These are phyloP conservation scores for Diaporthe longicolla DNA, from an alignment of 2,329 filamentous ascomycete species.

Conservation along the genomic window DNA sequence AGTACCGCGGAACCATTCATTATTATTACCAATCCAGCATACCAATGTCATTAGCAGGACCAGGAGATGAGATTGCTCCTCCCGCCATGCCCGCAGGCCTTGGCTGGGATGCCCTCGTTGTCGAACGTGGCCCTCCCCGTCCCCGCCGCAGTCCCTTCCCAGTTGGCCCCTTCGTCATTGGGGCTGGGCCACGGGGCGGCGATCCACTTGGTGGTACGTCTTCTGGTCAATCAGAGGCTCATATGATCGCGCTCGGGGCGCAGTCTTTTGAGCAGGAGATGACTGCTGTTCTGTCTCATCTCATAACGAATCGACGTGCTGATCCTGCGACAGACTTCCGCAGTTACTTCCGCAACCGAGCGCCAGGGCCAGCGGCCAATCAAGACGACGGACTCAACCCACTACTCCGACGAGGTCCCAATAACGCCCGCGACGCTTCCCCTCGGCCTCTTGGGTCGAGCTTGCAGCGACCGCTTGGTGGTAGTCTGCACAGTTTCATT, in stretches of 20 bases:
- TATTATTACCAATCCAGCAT: constrained; percentile 17
- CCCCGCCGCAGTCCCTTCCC: constrained; percentile 76
- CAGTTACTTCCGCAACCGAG: constrained; percentile 67
- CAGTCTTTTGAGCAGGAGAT: constrained; percentile 35
- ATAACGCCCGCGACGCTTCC: constrained; percentile 59
- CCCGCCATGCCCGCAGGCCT: constrained; percentile 62
- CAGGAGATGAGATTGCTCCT: constrained; percentile 59
- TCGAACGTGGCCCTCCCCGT: constrained; percentile 64
- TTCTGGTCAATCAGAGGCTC: constrained; percentile 39
- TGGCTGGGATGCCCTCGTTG: constrained; percentile 70
- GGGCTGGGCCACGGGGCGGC: constrained; percentile 63
- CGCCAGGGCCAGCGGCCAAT: constrained; percentile 66
- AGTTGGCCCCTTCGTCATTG: constrained; percentile 65
- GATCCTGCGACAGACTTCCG: constrained; percentile 58
- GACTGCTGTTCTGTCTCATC: constrained; percentile 34
- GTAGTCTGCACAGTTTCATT: constrained; percentile 59
- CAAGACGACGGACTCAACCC: constrained; percentile 90
- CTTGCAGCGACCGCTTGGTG: constrained; percentile 60
- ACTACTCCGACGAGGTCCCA: constrained; percentile 77
- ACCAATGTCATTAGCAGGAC: constrained; percentile 41
- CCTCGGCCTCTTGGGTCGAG: constrained; percentile 65
- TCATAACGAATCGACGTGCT: constrained; percentile 42
- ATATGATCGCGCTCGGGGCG: constrained; percentile 33
- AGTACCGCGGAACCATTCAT: constrained; percentile 50
- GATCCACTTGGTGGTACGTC: constrained; percentile 66